Evolutionary conservation across 148 eudicot genomes (phyloP).

Genomic region (Chenopodium suecicum): DNA sequence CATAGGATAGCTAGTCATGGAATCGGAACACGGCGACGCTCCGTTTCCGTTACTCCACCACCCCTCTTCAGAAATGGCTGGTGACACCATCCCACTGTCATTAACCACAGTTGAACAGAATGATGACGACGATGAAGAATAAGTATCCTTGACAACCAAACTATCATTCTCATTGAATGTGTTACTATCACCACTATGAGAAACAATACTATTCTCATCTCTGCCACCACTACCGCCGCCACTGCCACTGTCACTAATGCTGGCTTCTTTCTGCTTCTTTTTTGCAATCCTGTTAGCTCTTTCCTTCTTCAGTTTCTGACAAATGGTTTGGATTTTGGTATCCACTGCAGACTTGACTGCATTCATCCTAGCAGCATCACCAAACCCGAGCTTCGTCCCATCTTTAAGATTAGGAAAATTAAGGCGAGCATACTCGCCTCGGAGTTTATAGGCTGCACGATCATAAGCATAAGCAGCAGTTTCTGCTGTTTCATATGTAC

Average conservation of each 20-base stretch:
- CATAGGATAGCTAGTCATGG: slow-evolving; percentile 31
- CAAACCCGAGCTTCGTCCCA: slow-evolving; percentile 45
- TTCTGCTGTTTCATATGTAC: slow-evolving; percentile 85
- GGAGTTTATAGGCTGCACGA: slow-evolving; percentile 84
- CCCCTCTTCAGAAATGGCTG: slow-evolving; percentile 51
- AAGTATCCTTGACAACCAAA: slow-evolving; percentile 21
- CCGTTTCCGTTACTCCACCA: slow-evolving; percentile 37
- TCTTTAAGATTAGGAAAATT: slow-evolving; percentile 76
- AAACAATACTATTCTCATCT: background rate
- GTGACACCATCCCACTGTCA: slow-evolving; percentile 42
- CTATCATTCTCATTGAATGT: slow-evolving; percentile 21
- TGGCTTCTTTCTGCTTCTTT: slow-evolving; percentile 32
- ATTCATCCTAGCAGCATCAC: slow-evolving; percentile 48
- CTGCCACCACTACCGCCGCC: slow-evolving; percentile 5
- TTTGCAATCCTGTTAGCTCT: slow-evolving; percentile 44
- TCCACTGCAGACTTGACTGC: slow-evolving; percentile 65
- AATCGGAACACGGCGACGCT: slow-evolving; percentile 41
- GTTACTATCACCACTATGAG: background rate
- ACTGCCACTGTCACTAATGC: background rate
- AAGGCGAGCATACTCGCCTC: slow-evolving; percentile 84
- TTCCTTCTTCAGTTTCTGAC: slow-evolving; percentile 57
- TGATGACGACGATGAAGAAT: slow-evolving; percentile 37
- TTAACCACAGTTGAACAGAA: slow-evolving; percentile 27
- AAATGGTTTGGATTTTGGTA: slow-evolving; percentile 75
- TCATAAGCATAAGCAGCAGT: slow-evolving; percentile 98